Base-by-base conservation (phyloP, 2,329 filamentous ascomycete genomes). In the Sclerotiophoma versabilis region DNA sequence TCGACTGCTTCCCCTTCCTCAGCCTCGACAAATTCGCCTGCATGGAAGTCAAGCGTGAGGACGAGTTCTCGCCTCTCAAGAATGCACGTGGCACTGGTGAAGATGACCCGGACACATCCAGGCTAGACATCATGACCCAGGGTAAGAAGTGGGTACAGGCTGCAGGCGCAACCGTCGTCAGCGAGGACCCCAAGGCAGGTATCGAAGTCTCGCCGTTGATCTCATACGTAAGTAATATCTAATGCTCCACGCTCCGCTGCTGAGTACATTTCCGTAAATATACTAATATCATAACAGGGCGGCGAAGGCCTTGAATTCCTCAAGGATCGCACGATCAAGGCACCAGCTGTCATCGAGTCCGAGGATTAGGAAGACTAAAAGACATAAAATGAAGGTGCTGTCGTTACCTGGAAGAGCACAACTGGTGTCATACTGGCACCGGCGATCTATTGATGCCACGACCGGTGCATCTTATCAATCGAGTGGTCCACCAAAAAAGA, bases 21-120 rank as follows among this genome's bases (percentile, higher is more conserved):
- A 80, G 88, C 15, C 86, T 99, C 60, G 84, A 88, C 63, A 92
- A 96, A 79, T 99, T 99, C 72, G 95, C 93, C 20, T 96, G 88
- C 77, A 89, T 98, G 80, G 95, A 99, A 79, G 95, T 99, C 46
- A 91, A 88, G 76, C 91, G 95, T 58, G 93, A 97, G 80, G 95
- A 99, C 66, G 95, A 99, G 79, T 99, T 99, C 81, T 97, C 92
- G 23, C 95, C 95, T 4, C 81, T 99, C 64, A 99, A 99, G 87
- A 99, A 99, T 72, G 86, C 86, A 10, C 84, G 82, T 59, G 74
- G 92, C 49, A 92, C 91, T 33, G 91, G 91, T 26, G 90, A 96
- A 79, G 95, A 99, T 72, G 92, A 97, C 75, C 90, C 92, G 10
- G 92, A 96, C 65, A 99, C 95, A 44, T 96, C 92, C 82, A 91